Evolutionary conservation across 2,329 filamentous ascomycete genomes (phyloP).

Genomic region (Colletotrichum trifolii): DNA sequence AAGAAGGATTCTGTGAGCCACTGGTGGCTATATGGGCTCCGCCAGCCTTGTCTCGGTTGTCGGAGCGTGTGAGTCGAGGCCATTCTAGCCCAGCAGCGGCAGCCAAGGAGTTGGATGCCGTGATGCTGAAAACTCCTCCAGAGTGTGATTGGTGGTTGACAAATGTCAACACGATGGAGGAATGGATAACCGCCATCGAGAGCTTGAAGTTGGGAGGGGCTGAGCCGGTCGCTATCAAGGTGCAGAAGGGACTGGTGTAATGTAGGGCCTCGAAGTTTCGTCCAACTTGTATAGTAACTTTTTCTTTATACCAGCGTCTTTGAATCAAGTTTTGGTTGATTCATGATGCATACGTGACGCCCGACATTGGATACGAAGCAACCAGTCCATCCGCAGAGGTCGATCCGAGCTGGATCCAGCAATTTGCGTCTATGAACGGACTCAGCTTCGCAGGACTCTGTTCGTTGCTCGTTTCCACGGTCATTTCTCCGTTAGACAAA

Average conservation of each 20-base stretch:
- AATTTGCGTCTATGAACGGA: slow-evolving; percentile 2
- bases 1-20: slow-evolving; percentile 45
- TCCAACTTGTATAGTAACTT: neutral
- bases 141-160: slow-evolving; percentile 29
- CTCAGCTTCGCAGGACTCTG: too few species aligned
- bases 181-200: slow-evolving; percentile 20
- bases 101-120: slow-evolving; percentile 17
- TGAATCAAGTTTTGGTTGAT: neutral
- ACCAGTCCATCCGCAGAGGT: neutral
- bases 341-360: too few species aligned
- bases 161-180: slow-evolving; percentile 29
- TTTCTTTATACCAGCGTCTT: neutral
- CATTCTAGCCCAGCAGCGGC: slow-evolving; percentile 31
- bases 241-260: neutral
- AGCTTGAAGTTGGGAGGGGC: slow-evolving; percentile 22
- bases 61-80: slow-evolving; percentile 29
- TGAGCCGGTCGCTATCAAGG: neutral
- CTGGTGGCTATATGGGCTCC: slow-evolving; percentile 50
- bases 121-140: slow-evolving; percentile 12
- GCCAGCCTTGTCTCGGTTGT: slow-evolving; percentile 42
- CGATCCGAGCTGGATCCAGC: slow-evolving; percentile 2
- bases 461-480: too few species aligned
- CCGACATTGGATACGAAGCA: neutral
- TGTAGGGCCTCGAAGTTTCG: neutral
- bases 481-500: too few species aligned